phyloP scores from a whole-genome alignment of 768 basidiomycete species.

The Imleria badia region DNA sequence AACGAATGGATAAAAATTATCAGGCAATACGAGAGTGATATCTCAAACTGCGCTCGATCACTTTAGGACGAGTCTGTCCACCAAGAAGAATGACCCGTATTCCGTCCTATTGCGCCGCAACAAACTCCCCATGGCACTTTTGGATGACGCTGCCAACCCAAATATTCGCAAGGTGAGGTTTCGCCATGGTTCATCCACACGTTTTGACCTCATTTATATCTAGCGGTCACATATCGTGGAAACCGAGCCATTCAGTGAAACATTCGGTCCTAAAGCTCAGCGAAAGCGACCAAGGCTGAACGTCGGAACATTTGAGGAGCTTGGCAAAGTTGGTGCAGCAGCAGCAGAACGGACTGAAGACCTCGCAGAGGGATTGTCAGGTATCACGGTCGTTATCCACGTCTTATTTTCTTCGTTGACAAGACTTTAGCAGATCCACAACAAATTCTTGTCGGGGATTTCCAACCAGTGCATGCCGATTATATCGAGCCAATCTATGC shows the following conservation, averaged over 20 bases:
- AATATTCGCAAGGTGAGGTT: conserved; percentile 66
- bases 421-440: conserved; percentile 10
- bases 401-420: neutral
- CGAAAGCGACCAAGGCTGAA: conserved; percentile 86
- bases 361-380: conserved; percentile 43
- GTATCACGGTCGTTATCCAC: conserved; percentile 27
- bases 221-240: conserved; percentile 93
- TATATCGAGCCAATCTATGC: conserved; percentile 88
- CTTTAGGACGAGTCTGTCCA: conserved; percentile 84
- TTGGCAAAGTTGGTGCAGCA: conserved; percentile 62
- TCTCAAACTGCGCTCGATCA: conserved; percentile 95
- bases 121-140: conserved; percentile 94
- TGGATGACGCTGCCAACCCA: conserved; percentile 87
- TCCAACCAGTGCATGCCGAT: conserved; percentile 66
- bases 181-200: neutral
- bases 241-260: conserved; percentile 91
- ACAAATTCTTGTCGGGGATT: conserved; percentile 33
- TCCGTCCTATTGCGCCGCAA: conserved; percentile 91
- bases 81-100: conserved; percentile 91
- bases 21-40: conserved; percentile 98
- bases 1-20: conserved; percentile 1
- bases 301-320: conserved; percentile 90
- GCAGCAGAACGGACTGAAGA: conserved; percentile 48
- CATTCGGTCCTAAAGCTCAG: conserved; percentile 95
- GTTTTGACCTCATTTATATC: conserved; percentile 3